Conservation (phyloP, 768 basidiomycete species). For the Gloeophyllum trabeum region DNA sequence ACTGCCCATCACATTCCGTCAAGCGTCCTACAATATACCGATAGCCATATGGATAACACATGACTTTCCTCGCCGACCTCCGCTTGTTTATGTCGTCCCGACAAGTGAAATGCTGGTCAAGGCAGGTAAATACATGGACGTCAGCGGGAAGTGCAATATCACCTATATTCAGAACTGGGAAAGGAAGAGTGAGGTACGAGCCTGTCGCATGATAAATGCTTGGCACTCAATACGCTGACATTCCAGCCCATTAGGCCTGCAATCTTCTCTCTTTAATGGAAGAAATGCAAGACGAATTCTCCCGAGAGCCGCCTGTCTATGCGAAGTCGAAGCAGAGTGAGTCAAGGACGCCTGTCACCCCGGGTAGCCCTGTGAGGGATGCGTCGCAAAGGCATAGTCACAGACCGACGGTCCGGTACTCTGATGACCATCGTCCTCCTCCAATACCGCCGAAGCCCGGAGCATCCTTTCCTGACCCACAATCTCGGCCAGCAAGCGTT, state of each 20-base stretch:
- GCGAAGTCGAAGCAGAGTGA: conserved; percentile 47
- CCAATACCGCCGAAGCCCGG: conserved; percentile 27
- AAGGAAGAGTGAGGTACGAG: conserved; percentile 75
- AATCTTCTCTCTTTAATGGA: conserved; percentile 62
- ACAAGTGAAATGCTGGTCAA: conserved; percentile 85
- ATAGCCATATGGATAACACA: conserved; percentile 79
- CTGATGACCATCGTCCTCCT: conserved; percentile 18
- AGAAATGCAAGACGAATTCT: conserved; percentile 76
- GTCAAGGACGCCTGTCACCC: neutral
- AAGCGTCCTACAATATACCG: conserved; percentile 85
- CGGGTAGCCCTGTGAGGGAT: too few relatives aligned
- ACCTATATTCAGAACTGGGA: conserved; percentile 73
- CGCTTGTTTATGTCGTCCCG: conserved; percentile 86
- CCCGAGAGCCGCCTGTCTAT: conserved; percentile 79
- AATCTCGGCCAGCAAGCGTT: too few relatives aligned
- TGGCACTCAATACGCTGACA: too few relatives aligned
- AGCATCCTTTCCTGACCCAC: conserved; percentile 7
- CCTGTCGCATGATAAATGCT: conserved; percentile 6
- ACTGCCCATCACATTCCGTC: conserved; percentile 73
- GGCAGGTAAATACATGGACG: conserved; percentile 63
- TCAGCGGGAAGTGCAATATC: conserved; percentile 61
- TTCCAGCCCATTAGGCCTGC: conserved; percentile 45
- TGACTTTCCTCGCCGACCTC: conserved; percentile 75
- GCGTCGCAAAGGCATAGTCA: too few relatives aligned
- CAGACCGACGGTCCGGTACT: too few relatives aligned